phyloP scores from a whole-genome alignment of 2,329 filamentous ascomycete species.

The Alternaria infectoria region DNA sequence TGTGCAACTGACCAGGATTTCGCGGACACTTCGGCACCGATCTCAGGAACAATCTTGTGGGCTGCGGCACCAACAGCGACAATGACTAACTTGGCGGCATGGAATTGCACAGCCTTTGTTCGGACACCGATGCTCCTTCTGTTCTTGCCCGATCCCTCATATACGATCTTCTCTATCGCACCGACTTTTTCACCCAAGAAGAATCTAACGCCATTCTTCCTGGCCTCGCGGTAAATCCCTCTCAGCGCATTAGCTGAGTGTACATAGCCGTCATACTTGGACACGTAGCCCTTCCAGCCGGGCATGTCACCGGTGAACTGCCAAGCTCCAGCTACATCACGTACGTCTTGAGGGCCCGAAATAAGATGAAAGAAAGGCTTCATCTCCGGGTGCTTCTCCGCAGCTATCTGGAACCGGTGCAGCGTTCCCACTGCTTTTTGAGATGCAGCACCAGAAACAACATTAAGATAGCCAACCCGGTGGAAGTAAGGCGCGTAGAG shows the following conservation, averaged over 20 bases:
- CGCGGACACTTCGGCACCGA: slow-evolving; percentile 60
- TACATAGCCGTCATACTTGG: slow-evolving; percentile 63
- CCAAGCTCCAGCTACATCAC: slow-evolving; percentile 49
- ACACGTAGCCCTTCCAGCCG: slow-evolving; percentile 66
- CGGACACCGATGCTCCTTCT: slow-evolving; percentile 43
- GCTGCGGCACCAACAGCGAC: slow-evolving; percentile 61
- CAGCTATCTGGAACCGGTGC: slow-evolving; percentile 51
- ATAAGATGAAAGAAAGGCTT: slow-evolving; percentile 39
- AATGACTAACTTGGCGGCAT: slow-evolving; percentile 53
- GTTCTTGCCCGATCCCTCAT: slow-evolving; percentile 32
- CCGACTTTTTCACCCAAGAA: slow-evolving; percentile 51
- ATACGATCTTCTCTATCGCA: slow-evolving; percentile 51
- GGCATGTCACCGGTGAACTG: slow-evolving; percentile 56
- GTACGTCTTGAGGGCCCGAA: slow-evolving; percentile 48
- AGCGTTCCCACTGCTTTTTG: slow-evolving; percentile 57
- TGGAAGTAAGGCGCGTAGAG: slow-evolving; percentile 62
- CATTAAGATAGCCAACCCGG: slow-evolving; percentile 60
- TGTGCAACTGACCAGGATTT: slow-evolving; percentile 67
- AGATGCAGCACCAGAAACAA: slow-evolving; percentile 56
- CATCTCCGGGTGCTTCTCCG: slow-evolving; percentile 51
- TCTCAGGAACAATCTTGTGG: slow-evolving; percentile 56
- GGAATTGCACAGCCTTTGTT: slow-evolving; percentile 49
- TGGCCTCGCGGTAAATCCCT: slow-evolving; percentile 53
- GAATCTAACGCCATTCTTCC: slow-evolving; percentile 53
- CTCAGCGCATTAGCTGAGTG: slow-evolving; percentile 61